A percentile compares a stretch with the other conserved stretches of the same genome.
These are phyloP conservation scores for Gossypium raimondii DNA, from an alignment of 345 rosid species.

Conservation along the genomic window DNA sequence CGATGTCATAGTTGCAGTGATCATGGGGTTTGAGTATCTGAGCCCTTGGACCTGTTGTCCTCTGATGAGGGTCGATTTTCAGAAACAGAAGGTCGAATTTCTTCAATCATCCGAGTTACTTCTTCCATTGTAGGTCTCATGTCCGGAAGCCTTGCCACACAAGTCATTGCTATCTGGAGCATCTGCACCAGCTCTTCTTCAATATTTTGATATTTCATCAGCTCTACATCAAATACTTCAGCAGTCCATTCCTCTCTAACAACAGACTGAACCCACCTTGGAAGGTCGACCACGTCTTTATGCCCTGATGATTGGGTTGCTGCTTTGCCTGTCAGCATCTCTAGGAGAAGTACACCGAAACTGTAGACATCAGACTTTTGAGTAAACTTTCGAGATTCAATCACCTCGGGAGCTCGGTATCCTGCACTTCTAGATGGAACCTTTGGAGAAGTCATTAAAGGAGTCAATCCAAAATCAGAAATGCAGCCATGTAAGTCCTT, in stretches of 20 bases:
- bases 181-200: constrained; percentile 91
- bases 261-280: constrained; percentile 85
- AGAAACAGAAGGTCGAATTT: constrained; percentile 54
- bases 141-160: constrained; percentile 65
- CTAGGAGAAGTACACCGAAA: constrained; percentile 77
- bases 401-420: constrained; percentile 70
- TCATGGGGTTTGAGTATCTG: constrained; percentile 24
- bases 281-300: constrained; percentile 58
- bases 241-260: constrained; percentile 92
- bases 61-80: constrained; percentile 54
- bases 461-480: constrained; percentile 57
- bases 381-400: constrained; percentile 48
- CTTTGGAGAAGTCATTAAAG: constrained; percentile 49
- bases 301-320: constrained; percentile 54
- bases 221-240: constrained; percentile 82
- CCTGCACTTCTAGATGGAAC: constrained; percentile 47
- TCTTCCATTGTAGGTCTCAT: constrained; percentile 73
- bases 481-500: constrained; percentile 56
- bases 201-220: constrained; percentile 49
- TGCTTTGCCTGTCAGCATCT: constrained; percentile 72
- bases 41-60: constrained; percentile 29
- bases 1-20: background rate
- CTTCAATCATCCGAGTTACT: constrained; percentile 75
- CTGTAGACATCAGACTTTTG: constrained; percentile 80
- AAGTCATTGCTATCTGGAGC: constrained; percentile 90